Conservation (phyloP, 371 early-diverging fungal genomes). For the Rhizopus stolonifer region DNA sequence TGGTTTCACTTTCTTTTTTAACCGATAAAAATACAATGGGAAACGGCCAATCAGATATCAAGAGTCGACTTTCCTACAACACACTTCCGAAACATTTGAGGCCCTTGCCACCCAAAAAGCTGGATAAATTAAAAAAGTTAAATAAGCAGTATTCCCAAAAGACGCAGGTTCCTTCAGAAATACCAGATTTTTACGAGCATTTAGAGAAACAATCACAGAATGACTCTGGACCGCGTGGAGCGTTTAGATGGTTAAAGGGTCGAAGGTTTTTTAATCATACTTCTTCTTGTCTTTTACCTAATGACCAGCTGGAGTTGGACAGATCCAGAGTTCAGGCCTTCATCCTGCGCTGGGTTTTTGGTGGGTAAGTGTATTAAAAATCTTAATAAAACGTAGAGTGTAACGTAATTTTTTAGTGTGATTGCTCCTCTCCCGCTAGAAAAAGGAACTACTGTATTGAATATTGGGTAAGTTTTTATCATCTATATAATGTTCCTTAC, state of each 20-base stretch:
- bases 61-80: neutral
- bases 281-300: slow-evolving; percentile 14
- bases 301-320: slow-evolving; percentile 33
- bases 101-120: neutral
- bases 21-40: slow-evolving; percentile 6
- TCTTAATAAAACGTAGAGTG: neutral
- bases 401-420: neutral
- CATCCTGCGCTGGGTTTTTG: slow-evolving; percentile 32
- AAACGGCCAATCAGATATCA: slow-evolving; percentile 10
- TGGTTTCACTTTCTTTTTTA: neutral
- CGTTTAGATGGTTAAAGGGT: slow-evolving; percentile 36
- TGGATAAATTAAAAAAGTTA: neutral
- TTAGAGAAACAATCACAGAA: neutral
- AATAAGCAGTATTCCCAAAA: neutral
- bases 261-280: slow-evolving; percentile 14
- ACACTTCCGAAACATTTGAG: neutral
- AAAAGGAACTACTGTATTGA: slow-evolving; percentile 25
- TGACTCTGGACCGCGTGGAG: slow-evolving; percentile 11
- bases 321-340: slow-evolving; percentile 25
- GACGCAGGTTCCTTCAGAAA: too few species aligned
- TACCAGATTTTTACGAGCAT: neutral
- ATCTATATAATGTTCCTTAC: neutral
- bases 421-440: slow-evolving; percentile 25
- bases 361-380: slow-evolving; percentile 21
- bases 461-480: slow-evolving; percentile 23